A percentile compares a stretch with the other conserved stretches of the same genome.
Evolutionary conservation across 208 protist genomes (phyloP).

Genomic region (Lotmaria passim): DNA sequence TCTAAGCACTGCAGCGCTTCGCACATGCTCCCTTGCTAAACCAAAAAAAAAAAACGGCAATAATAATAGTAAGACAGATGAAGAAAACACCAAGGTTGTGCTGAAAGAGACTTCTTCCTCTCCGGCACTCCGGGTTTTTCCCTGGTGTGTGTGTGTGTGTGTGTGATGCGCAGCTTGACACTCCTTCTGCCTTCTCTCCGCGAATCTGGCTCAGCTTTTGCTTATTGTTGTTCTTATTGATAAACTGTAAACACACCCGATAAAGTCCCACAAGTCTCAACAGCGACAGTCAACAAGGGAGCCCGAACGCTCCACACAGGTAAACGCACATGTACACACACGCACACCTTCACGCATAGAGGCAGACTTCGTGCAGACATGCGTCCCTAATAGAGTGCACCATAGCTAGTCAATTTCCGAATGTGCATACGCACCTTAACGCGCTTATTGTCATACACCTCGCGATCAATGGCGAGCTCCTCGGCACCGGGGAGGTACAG

Average conservation of each 20-base stretch:
- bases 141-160: too few relatives aligned
- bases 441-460: slow-evolving; percentile 94
- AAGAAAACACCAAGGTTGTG: neutral
- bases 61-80: too few relatives aligned
- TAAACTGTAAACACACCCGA: slow-evolving; percentile 10
- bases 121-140: too few relatives aligned
- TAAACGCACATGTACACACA: neutral
- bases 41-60: neutral
- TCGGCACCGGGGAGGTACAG: slow-evolving; percentile 91
- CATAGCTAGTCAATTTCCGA: slow-evolving; percentile 78
- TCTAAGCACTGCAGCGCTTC: too few relatives aligned
- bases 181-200: too few relatives aligned
- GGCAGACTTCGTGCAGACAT: neutral
- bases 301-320: neutral
- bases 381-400: slow-evolving; percentile 65
- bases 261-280: neutral
- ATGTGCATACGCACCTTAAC: slow-evolving; percentile 94
- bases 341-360: neutral
- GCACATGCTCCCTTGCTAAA: neutral
- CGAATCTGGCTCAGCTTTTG: too few relatives aligned
- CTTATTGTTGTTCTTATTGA: neutral
- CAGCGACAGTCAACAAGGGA: neutral
- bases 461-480: slow-evolving; percentile 87
- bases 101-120: neutral
- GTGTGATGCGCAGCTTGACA: too few relatives aligned